Evolutionary conservation across 768 basidiomycete species (phyloP), one percentile per base, ranked within the genome.

Genomic region (Astraeus odoratus): DNA sequence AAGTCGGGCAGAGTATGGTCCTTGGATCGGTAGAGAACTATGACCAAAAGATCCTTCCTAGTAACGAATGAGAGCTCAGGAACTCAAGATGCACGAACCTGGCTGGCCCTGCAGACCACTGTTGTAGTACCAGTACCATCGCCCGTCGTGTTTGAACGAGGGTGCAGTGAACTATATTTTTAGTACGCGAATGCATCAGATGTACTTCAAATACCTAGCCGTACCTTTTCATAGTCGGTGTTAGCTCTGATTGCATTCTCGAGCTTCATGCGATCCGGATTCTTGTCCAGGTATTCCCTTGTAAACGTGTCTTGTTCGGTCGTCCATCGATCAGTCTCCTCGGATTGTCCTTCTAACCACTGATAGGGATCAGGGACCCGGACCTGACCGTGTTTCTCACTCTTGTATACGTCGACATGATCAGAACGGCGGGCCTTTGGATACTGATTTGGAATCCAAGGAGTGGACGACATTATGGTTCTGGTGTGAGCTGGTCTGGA

Each of bases 111-210:
- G 80, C 22, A 90, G 72, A 24, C 87, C 88, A 42, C 76, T 80
- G 64, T 91, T 89, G 56, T 82, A 76, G 55, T 74, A 76, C 84
- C 86, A 87, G 55, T 91, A 92, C 81, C 85, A 91, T 39, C 74
- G 75, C 13, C 72, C 75, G 53, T 89, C 85, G 12, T 79, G 69
- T 49, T 77, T 75, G 42, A 84, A 59, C 7, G 57, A 51, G 0
- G 87, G 88, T 0, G 78, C 66, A 18, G 75, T 77, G 59, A 86
- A 85, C 83, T 86, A 58, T 30, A 16, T 43, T 31, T 16, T 41
- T 40, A 43, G 36, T 41, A 30, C 29, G 45, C 39, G 2, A 23
- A 3, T 23, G 16, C 20, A 15, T 24, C 46, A 8, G 26, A 8
- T 10, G 16, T 41, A 19, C 12, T 13, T 37, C 36, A 3, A 19